These are phyloP conservation scores for Lasiosphaeria hispida DNA, from an alignment of 495 filamentous ascomycete genomes.

Conservation along the genomic window DNA sequence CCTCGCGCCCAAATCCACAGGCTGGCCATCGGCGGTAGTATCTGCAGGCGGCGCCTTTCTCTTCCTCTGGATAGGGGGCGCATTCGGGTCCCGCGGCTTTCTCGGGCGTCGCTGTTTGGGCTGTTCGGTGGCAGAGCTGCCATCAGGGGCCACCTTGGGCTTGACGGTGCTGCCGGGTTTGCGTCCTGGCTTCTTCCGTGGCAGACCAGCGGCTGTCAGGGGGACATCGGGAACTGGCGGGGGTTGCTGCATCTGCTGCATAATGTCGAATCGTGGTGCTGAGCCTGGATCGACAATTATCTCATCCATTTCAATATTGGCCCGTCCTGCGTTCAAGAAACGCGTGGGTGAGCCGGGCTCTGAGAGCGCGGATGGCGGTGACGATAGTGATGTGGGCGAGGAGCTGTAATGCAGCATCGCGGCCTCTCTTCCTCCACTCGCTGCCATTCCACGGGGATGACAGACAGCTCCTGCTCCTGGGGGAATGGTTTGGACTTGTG, in stretches of 20 bases:
- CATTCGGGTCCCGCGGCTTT: slow-evolving; percentile 57
- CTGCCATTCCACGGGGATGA: slow-evolving; percentile 10
- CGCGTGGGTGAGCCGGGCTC: slow-evolving; percentile 36
- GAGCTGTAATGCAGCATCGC: slow-evolving; percentile 34
- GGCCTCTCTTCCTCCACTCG: slow-evolving; percentile 14
- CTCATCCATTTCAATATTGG: slow-evolving; percentile 39
- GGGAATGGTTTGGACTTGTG: no score
- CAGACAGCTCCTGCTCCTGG: neutral
- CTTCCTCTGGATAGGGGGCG: slow-evolving; percentile 51
- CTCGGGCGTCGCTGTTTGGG: slow-evolving; percentile 53
- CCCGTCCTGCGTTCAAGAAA: slow-evolving; percentile 31
- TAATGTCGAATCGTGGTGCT: slow-evolving; percentile 28
- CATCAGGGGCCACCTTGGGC: slow-evolving; percentile 43
- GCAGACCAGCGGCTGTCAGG: slow-evolving; percentile 46
- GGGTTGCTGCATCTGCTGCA: slow-evolving; percentile 24
- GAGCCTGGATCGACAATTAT: slow-evolving; percentile 39
- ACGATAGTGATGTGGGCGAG: slow-evolving; percentile 35
- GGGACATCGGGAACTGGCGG: slow-evolving; percentile 25
- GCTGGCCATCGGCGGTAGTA: slow-evolving; percentile 22
- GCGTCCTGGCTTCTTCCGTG: slow-evolving; percentile 49
- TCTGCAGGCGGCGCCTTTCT: slow-evolving; percentile 44
- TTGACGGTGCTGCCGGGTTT: slow-evolving; percentile 51
- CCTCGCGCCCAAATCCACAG: slow-evolving; percentile 20
- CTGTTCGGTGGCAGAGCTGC: slow-evolving; percentile 40
- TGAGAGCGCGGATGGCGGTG: slow-evolving; percentile 35